phyloP scores from a whole-genome alignment of 2,329 filamentous ascomycete species.

The Aspergillus sp. region DNA sequence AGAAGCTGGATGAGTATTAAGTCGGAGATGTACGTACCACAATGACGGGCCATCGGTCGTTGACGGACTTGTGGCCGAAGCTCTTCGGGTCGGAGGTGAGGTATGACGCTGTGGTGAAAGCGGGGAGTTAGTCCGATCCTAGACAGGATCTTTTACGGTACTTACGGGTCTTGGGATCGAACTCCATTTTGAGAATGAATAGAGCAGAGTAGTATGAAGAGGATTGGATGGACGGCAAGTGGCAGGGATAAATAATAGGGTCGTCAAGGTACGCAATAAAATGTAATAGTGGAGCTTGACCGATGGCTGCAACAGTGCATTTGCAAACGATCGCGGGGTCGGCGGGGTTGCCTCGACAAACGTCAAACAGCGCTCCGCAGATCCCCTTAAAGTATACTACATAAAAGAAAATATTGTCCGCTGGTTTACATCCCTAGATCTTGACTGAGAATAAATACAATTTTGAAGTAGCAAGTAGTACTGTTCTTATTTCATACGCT shows the following conservation, averaged over 20 bases:
- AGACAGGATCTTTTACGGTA: not conserved
- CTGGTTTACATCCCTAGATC: not conserved
- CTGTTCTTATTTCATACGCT: not conserved
- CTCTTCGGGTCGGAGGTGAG: conserved; percentile 78
- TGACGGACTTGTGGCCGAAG: conserved; percentile 82
- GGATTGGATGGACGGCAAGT: not conserved
- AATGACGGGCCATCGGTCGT: conserved; percentile 90
- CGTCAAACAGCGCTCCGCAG: not conserved
- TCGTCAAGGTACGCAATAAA: not conserved
- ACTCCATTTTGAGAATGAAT: conserved; percentile 59
- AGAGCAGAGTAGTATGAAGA: not conserved
- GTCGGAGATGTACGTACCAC: conserved; percentile 58
- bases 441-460: not conserved
- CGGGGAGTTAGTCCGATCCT: conserved; percentile 16
- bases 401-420: not conserved
- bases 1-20: not conserved
- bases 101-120: conserved; percentile 61
- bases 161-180: conserved; percentile 72
- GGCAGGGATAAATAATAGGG: not conserved
- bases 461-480: not conserved
- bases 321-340: conserved; percentile 5
- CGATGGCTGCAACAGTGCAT: not conserved
- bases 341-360: not conserved
- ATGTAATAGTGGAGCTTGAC: conserved; percentile 1
- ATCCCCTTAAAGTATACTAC: not conserved